Base-by-base conservation (phyloP, 75 land plant species). In the Selaginella moellendorffii region DNA sequence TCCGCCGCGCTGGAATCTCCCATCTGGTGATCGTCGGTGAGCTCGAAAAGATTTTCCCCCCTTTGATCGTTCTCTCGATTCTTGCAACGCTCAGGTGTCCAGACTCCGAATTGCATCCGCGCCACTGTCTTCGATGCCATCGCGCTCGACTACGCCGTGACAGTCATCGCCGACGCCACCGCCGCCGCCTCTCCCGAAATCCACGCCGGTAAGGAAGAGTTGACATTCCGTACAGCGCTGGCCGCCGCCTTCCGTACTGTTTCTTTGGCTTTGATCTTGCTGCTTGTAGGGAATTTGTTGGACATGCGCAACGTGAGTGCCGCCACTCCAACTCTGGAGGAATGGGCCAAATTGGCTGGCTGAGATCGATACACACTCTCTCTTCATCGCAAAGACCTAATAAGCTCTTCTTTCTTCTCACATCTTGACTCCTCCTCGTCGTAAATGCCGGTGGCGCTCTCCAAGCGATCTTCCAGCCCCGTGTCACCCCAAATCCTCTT, bases 81-180 rank as follows among this genome's bases (percentile, higher is more conserved):
- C n/a, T n/a, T n/a, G n/a, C n/a, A n/a, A n/a, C n/a, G 14, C 14
- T 10, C 77, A 88, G 93, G 93, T 53, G 93, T 88, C 29, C 93
- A 83, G 65, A 90, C 96, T 24, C 91, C 87, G 54, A 86, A 89
- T 61, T 89, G 90, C 66, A 83, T 89, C 30, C 62, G 90, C 53
- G 87, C 90, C 73, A 83, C 90, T 18, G 90, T 79, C 5, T 85
- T 81, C 75, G 90, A 85, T 77, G 90, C 90, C 20, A 78, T 88
- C 19, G 83, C 90, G 27, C 68, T 68, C 61, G 79, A 83, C 63
- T 88, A 85, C 64, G 36, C 72, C 24, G 78, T 88, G 28, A 74
- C 74, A 54, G 86, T 88, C 5, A 56, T 88, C 54, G 64, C 78
- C 59, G 86, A 88, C 73, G 93, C 95, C 29, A 88, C 90, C 5